Evolutionary conservation across 495 filamentous ascomycete species (phyloP).

Genomic region (Penicillium verhagenii): DNA sequence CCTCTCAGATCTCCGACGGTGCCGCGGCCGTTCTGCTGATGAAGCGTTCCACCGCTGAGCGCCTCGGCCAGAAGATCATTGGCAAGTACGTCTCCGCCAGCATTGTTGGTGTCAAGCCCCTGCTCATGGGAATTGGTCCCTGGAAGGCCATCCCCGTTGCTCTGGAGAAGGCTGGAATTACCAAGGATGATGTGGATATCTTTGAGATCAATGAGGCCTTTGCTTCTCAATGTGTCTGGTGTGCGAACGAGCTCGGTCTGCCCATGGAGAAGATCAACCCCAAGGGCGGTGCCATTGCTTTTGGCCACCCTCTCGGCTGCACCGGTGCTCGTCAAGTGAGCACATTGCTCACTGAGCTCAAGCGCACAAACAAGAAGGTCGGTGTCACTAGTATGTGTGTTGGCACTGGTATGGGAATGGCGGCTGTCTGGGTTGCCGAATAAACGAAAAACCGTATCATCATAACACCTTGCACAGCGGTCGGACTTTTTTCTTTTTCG

Average conservation of each 20-base stretch:
- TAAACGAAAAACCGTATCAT: constrained; percentile 42
- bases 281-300: constrained; percentile 98
- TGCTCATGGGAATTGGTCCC: constrained; percentile 94
- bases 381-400: constrained; percentile 97
- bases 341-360: constrained; percentile 85
- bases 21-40: constrained; percentile 94
- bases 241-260: constrained; percentile 81
- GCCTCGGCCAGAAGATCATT: constrained; percentile 81
- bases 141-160: constrained; percentile 95
- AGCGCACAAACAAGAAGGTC: constrained; percentile 74
- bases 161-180: constrained; percentile 79
- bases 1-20: constrained; percentile 91
- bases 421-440: constrained; percentile 89
- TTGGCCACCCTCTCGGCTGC: constrained; percentile 93
- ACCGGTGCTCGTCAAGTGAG: constrained; percentile 92
- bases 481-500: constrained; percentile 15
- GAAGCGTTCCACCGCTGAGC: constrained; percentile 89
- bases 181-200: constrained; percentile 90
- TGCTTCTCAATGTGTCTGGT: constrained; percentile 92
- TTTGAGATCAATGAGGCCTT: constrained; percentile 99
- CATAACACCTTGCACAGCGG: constrained; percentile 34
- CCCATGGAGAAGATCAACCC: constrained; percentile 84
- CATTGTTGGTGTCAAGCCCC: constrained; percentile 84
- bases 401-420: constrained; percentile 97
- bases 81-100: constrained; percentile 86